Percentiles rank a stretch among this genome's conserved stretches.
Conservation (phyloP, 495 filamentous ascomycete species). For the Penicillium dipodomyicola region DNA sequence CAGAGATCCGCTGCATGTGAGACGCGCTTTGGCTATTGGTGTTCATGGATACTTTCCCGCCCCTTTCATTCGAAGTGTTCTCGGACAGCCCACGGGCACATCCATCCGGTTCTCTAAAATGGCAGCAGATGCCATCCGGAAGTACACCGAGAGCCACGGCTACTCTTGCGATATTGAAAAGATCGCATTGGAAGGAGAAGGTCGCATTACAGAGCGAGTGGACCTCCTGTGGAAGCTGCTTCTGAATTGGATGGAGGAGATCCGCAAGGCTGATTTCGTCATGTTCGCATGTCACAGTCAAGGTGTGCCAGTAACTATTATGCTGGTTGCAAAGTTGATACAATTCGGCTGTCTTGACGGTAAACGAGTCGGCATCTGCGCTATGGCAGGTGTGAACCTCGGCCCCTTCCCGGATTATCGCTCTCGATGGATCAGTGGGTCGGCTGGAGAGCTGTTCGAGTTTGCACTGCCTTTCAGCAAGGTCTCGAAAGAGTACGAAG, state of each 20-base stretch:
- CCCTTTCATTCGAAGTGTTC: constrained; percentile 73
- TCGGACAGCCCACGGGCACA: constrained; percentile 93
- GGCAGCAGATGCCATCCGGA: constrained; percentile 76
- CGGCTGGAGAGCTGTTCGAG: constrained; percentile 88
- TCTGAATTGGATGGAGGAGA: constrained; percentile 91
- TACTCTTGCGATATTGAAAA: constrained; percentile 75
- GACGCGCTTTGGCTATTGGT: constrained; percentile 84
- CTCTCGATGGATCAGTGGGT: constrained; percentile 78
- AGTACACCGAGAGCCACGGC: constrained; percentile 70
- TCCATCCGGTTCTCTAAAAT: constrained; percentile 90
- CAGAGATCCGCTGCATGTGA: constrained; percentile 68
- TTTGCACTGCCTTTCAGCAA: constrained; percentile 76
- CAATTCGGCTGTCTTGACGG: constrained; percentile 69
- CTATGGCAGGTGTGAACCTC: constrained; percentile 93
- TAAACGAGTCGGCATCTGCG: constrained; percentile 74
- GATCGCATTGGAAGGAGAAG: constrained; percentile 94
- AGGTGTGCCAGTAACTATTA: constrained; percentile 88
- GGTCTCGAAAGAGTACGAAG: constrained; percentile 78
- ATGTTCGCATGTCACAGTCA: constrained; percentile 91
- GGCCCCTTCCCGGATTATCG: constrained; percentile 88
- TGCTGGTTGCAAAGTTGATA: constrained; percentile 90
- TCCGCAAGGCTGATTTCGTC: constrained; percentile 83
- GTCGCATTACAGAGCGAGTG: constrained; percentile 86
- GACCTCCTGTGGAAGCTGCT: constrained; percentile 91
- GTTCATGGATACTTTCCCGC: constrained; percentile 94